Evolutionary conservation across 2,329 filamentous ascomycete genomes (phyloP).

Genomic region (Zymoseptoria brevis): DNA sequence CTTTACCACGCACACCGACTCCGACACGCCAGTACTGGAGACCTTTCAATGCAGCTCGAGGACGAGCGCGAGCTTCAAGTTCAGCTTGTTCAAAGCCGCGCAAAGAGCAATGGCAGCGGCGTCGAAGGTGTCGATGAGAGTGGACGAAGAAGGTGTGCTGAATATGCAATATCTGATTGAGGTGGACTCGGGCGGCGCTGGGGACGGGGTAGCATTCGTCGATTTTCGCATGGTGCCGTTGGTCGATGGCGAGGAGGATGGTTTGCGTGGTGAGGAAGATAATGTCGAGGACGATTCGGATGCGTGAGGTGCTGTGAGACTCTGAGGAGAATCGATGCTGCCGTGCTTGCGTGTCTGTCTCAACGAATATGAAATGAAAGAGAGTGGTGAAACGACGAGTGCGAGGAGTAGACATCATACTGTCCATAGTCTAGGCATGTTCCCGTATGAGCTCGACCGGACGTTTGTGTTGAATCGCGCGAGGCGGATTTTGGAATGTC

Average conservation of each 20-base stretch:
- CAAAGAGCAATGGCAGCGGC: constrained; percentile 87
- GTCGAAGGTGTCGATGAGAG: constrained; percentile 83
- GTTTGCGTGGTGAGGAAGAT: background rate
- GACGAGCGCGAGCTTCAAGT: constrained; percentile 71
- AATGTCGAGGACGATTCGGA: background rate
- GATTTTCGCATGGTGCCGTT: constrained; percentile 78
- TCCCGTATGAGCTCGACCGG: background rate
- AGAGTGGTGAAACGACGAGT: too few relatives aligned
- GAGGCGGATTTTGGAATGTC: background rate
- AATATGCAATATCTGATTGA: constrained; percentile 97
- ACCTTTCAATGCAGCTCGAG: constrained; percentile 57
- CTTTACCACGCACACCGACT: constrained; percentile 36
- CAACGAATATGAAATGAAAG: too few relatives aligned
- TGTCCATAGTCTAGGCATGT: too few relatives aligned
- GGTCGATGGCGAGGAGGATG: constrained; percentile 47
- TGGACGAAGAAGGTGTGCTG: constrained; percentile 81
- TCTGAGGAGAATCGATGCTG: background rate
- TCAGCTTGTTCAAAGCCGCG: constrained; percentile 75
- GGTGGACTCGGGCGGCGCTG: constrained; percentile 46
- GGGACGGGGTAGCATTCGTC: constrained; percentile 56
- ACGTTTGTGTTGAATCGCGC: background rate
- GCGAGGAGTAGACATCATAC: too few relatives aligned
- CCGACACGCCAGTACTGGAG: constrained; percentile 51
- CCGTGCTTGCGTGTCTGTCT: too few relatives aligned
- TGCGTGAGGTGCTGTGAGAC: background rate